A percentile compares a stretch with the other conserved stretches of the same genome.
phyloP scores from a whole-genome alignment of 192 early-diverging fungal genomes.

The Chytriomyces sp. region DNA sequence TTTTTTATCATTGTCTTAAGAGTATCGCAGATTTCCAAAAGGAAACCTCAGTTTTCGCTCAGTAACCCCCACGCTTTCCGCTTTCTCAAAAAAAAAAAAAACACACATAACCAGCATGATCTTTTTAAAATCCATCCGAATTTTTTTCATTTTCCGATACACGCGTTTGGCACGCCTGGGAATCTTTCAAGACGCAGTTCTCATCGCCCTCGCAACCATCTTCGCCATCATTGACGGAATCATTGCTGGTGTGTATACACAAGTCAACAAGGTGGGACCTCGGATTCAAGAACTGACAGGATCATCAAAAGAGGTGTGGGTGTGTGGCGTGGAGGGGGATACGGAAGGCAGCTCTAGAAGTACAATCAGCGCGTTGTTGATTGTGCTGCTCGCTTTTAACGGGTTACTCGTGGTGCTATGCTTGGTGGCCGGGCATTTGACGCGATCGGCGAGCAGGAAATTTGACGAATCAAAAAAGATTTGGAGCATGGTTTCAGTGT shows the following conservation, averaged over 20 bases:
- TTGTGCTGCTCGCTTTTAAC: conserved; percentile 9
- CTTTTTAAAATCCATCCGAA: conserved; percentile 19
- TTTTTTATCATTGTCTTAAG: not conserved
- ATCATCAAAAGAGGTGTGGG: not conserved
- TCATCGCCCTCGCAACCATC: not conserved
- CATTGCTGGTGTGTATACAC: not conserved
- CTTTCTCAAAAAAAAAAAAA: not conserved
- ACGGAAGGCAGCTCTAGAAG: not conserved
- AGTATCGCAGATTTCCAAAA: not conserved
- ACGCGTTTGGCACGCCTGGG: not conserved
- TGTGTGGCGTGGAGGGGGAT: not conserved
- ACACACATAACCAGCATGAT: conserved; percentile 16
- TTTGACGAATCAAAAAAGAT: conserved; percentile 15
- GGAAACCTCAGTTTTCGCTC: not conserved
- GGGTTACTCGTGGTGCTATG: not conserved
- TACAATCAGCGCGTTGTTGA: not conserved
- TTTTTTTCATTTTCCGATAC: conserved; percentile 26
- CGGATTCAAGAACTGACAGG: not conserved
- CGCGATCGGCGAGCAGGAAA: not conserved
- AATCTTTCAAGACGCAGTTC: conserved; percentile 9
- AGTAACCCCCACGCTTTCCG: not conserved
- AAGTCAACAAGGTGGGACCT: not conserved
- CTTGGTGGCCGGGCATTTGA: not conserved
- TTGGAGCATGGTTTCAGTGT: not conserved
- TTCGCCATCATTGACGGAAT: conserved; percentile 1